A percentile compares a stretch with the other conserved stretches of the same genome.
Conservation (phyloP, 2,329 filamentous ascomycete species). For the Ophiosphaerella narmari region DNA sequence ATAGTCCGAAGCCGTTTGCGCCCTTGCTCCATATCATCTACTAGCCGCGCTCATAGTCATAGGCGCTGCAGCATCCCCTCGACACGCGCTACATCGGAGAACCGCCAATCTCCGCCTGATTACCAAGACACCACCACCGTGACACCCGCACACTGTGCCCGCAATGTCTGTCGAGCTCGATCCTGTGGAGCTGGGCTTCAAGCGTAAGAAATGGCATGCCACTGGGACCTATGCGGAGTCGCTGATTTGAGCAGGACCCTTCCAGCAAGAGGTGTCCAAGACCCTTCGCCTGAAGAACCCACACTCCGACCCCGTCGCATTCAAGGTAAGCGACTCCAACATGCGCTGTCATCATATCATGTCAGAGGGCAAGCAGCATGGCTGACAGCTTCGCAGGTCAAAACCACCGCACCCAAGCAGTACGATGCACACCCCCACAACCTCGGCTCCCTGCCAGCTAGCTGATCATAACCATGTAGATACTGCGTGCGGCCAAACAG, state of each 20-base stretch:
- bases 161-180: slow-evolving; percentile 95
- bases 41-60: not conserved
- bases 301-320: slow-evolving; percentile 63
- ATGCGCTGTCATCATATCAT: not conserved
- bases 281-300: slow-evolving; percentile 63
- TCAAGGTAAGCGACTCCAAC: slow-evolving; percentile 59
- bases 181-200: slow-evolving; percentile 89
- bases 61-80: slow-evolving; percentile 2
- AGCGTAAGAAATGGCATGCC: slow-evolving; percentile 64
- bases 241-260: slow-evolving; percentile 57
- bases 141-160: slow-evolving; percentile 23
- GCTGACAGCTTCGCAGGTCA: slow-evolving; percentile 67
- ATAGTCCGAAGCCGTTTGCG: slow-evolving; percentile 7
- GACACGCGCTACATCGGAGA: slow-evolving; percentile 20
- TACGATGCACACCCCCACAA: slow-evolving; percentile 56
- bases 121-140: slow-evolving; percentile 33
- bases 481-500: slow-evolving; percentile 98
- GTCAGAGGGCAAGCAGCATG: not conserved
- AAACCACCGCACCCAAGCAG: slow-evolving; percentile 99
- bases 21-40: slow-evolving; percentile 7
- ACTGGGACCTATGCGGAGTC: slow-evolving; percentile 2
- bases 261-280: slow-evolving; percentile 68
- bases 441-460: slow-evolving; percentile 11
- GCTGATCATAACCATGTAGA: slow-evolving; percentile 54
- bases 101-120: slow-evolving; percentile 24